phyloP scores from a whole-genome alignment of 2,329 filamentous ascomycete species.

The Ceratocystis alfenasii region DNA sequence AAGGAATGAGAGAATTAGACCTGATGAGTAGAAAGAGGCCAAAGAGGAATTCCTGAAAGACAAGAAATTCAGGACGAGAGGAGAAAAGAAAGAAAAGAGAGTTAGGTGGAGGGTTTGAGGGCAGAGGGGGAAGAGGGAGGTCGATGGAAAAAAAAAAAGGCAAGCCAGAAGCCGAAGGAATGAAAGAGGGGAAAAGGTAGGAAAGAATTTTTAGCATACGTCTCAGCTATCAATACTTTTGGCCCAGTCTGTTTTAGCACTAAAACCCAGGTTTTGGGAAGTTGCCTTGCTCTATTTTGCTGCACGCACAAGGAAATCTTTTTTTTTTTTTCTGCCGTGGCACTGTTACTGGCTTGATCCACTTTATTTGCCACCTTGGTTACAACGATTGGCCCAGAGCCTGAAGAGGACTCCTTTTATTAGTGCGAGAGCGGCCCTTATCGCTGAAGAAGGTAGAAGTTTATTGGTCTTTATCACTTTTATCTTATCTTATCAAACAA shows the following conservation, averaged over 20 bases:
- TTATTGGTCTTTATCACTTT: slow-evolving; percentile 4
- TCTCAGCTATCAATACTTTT: slow-evolving; percentile 17
- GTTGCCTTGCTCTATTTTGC: not conserved
- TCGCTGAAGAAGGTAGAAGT: not conserved
- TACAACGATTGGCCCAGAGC: slow-evolving; percentile 1
- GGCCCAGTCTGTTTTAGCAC: not conserved
- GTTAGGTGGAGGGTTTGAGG: not conserved
- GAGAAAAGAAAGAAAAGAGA: slow-evolving; percentile 8
- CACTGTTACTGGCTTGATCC: not conserved
- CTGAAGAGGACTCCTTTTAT: not conserved
- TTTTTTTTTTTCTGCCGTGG: slow-evolving; percentile 1
- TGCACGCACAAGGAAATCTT: slow-evolving; percentile 34
- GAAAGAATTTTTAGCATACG: slow-evolving; percentile 14
- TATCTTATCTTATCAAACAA: slow-evolving; percentile 14
- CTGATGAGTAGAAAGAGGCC: slow-evolving; percentile 23
- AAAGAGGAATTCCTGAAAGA: slow-evolving; percentile 29
- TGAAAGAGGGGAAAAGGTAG: slow-evolving; percentile 24
- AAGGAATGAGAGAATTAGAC: slow-evolving; percentile 30
- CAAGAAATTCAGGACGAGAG: slow-evolving; percentile 17
- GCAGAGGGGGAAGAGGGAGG: slow-evolving; percentile 5
- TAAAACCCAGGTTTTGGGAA: not conserved
- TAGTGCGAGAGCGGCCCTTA: not conserved
- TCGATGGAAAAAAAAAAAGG: slow-evolving; percentile 10
- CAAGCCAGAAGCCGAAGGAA: slow-evolving; percentile 12
- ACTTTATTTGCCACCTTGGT: not conserved